Evolutionary conservation across 2,329 filamentous ascomycete species (phyloP).

Genomic region (Chrysoporthe cubensis): DNA sequence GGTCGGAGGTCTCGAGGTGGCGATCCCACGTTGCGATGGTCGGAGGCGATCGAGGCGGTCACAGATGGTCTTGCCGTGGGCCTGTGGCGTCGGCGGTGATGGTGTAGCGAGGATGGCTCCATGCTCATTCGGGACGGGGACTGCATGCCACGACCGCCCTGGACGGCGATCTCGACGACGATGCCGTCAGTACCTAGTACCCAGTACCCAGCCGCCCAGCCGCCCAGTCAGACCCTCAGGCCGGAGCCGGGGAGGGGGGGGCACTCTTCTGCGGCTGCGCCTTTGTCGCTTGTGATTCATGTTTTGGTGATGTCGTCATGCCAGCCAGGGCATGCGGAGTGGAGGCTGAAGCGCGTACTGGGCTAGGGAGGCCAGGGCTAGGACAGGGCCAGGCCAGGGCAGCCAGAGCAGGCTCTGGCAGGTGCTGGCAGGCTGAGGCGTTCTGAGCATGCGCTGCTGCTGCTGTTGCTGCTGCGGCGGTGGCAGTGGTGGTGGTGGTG

Average conservation of each 20-base stretch:
- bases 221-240: neutral
- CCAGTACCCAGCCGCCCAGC: too few relatives aligned
- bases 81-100: neutral
- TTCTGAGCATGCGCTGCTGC: too few relatives aligned
- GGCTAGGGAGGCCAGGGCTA: neutral
- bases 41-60: neutral
- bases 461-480: too few relatives aligned
- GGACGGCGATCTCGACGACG: neutral
- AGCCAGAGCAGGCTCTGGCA: too few relatives aligned
- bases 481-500: too few relatives aligned
- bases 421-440: too few relatives aligned
- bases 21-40: neutral
- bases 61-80: neutral
- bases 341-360: neutral
- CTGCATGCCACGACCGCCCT: neutral
- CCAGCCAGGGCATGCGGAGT: constrained; percentile 2
- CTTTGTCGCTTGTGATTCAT: constrained; percentile 10
- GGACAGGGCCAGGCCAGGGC: too few relatives aligned
- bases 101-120: neutral
- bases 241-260: neutral
- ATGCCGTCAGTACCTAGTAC: too few relatives aligned
- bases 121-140: neutral
- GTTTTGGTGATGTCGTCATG: constrained; percentile 1
- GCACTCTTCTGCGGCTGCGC: constrained; percentile 8
- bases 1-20: neutral